Evolutionary conservation across 345 rosid species (phyloP).

Genomic region (Draba incana): DNA sequence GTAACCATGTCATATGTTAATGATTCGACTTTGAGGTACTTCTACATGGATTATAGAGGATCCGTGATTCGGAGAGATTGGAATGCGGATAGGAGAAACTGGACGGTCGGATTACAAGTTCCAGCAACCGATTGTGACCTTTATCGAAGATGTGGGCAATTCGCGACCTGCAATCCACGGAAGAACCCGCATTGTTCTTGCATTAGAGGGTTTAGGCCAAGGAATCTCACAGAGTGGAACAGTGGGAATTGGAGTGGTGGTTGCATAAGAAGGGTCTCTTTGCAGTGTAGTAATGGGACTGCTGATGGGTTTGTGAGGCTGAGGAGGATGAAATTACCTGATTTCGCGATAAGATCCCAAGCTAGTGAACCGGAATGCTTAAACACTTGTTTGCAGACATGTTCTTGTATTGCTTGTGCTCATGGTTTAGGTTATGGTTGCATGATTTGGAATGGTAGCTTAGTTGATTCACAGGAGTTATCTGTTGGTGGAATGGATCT

Average conservation of each 20-base stretch:
- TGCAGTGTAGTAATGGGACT: constrained; percentile 48
- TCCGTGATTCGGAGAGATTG: constrained; percentile 27
- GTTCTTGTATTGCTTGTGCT: constrained; percentile 60
- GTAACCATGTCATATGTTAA: constrained; percentile 31
- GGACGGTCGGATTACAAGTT: constrained; percentile 16
- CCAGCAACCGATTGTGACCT: constrained; percentile 46
- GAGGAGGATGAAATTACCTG: constrained; percentile 50
- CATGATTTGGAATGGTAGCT: constrained; percentile 51
- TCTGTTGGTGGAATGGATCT: constrained; percentile 47
- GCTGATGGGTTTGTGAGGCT: constrained; percentile 52
- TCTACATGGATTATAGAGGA: constrained; percentile 38
- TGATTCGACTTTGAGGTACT: constrained; percentile 18
- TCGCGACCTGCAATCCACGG: constrained; percentile 47
- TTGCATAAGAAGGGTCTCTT: constrained; percentile 45
- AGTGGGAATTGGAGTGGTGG: constrained; percentile 57
- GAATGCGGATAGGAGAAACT: constrained; percentile 29
- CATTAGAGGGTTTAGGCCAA: constrained; percentile 58
- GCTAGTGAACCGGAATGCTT: constrained; percentile 44
- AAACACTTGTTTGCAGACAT: constrained; percentile 49
- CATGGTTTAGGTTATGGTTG: constrained; percentile 52
- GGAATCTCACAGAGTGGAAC: constrained; percentile 46
- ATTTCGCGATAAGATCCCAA: constrained; percentile 42
- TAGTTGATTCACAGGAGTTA: constrained; percentile 47
- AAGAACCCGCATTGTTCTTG: constrained; percentile 52
- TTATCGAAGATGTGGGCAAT: constrained; percentile 57